A percentile compares a stretch with the other conserved stretches of the same genome.
Evolutionary conservation across 768 basidiomycete species (phyloP).

Genomic region (Russula sp.): DNA sequence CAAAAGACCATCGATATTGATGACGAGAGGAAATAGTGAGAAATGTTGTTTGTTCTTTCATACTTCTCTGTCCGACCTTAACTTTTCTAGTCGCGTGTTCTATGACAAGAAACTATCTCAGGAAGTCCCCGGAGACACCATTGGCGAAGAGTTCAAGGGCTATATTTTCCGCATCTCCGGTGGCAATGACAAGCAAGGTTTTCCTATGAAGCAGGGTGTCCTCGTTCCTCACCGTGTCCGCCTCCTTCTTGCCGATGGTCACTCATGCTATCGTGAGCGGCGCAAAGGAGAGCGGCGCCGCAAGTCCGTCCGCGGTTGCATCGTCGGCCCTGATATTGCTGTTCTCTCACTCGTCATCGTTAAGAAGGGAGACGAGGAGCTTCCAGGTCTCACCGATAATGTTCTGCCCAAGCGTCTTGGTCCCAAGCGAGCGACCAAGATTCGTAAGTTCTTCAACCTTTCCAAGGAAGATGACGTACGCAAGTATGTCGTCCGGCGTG

Average conservation of each 20-base stretch:
- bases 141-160: constrained; percentile 96
- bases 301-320: constrained; percentile 98
- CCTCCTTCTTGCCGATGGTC: constrained; percentile 91
- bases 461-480: constrained; percentile 97
- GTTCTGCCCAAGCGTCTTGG: constrained; percentile 94
- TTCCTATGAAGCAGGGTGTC: constrained; percentile 99
- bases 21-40: constrained; percentile 83
- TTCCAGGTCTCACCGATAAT: constrained; percentile 88
- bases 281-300: constrained; percentile 95
- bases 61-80: constrained; percentile 14
- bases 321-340: constrained; percentile 94
- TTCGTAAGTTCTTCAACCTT: constrained; percentile 96
- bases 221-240: constrained; percentile 90
- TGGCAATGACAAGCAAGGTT: constrained; percentile 98
- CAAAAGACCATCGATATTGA: constrained; percentile 96
- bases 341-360: constrained; percentile 92
- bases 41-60: not conserved
- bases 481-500: constrained; percentile 93
- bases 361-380: constrained; percentile 90
- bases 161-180: constrained; percentile 97
- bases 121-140: constrained; percentile 85
- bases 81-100: constrained; percentile 72
- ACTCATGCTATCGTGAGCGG: constrained; percentile 95
- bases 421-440: constrained; percentile 97
- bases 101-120: constrained; percentile 97